Evolutionary conservation across 2,329 filamentous ascomycete genomes (phyloP), one percentile per base, ranked within the genome.

Genomic region (Colletotrichum theobromicola): DNA sequence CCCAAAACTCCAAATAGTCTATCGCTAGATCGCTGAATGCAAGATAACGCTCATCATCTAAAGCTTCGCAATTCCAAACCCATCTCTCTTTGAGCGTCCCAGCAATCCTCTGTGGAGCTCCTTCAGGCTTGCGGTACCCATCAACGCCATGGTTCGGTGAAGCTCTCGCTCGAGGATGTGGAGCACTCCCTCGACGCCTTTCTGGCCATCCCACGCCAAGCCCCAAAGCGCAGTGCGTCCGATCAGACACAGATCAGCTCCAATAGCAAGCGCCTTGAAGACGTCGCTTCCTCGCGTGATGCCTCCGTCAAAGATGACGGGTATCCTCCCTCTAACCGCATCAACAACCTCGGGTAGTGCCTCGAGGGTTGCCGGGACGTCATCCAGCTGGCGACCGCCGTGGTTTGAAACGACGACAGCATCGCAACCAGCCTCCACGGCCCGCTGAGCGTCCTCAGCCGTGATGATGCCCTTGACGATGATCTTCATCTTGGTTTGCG

Each of bases 401-500:
- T 77, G 83, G 34, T 79, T 79, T 2, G 76, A 77, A 6, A 79
- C 76, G 37, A 79, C 67, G 5, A 79, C 70, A 9, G 70, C 78
- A 24, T 79, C 76, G 2, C 76, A 70, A 1, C 76, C 75, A 32
- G 76, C 70, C 42, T 75, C 67, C 6, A 79, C 75, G 2, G 78
- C 78, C 15, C 77, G 70, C 13, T 76, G 74, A 5, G 76, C 77
- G 50, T 79, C 77, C 24, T 77, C 76, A 1, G 70, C 70, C 4
- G 77, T 77, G 67, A 77, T 64, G 15, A 78, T 75, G 3, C 77
- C 77, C 70, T 78, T 78, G 12, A 81, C 70, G 4, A 79, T 73
- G 30, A 80, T 80, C 63, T 77, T 76, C 78, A 80, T 78, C 62
- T 61, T 77, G 1, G 79, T 80, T 16, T 76, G 70, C n/a, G 66